Base-by-base conservation (phyloP, 345 rosid genomes). In the Acer yangbiense region DNA sequence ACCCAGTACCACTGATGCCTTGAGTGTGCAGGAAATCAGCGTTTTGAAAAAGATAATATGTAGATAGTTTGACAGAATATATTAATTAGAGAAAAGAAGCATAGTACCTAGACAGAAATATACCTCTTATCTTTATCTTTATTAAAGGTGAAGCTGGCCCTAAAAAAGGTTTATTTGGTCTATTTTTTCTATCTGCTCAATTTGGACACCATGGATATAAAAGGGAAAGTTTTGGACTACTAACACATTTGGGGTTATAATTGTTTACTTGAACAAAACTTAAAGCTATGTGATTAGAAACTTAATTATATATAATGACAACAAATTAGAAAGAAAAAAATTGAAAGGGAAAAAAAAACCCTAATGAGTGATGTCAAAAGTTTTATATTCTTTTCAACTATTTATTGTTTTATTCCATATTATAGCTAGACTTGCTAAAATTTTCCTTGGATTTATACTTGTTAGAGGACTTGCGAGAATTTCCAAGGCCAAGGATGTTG, bases 111-210 rank as follows among this genome's bases (percentile, higher is more conserved):
- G 63, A 58, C 20, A 58, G 20, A 58, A 6, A 58, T 58, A 35
- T 35, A 4, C 39, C 39, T 35, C 6, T 35, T 35, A 35, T 5
- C 23, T 20, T 18, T 18, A 58, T 64, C 65, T 65, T 57, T 25
- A 55, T 64, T 57, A 62, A 71, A 44, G 32, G 60, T 17, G 66
- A 65, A 69, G 65, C 63, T 63, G 66, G 66, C 57, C 67, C 50
- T n/a, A 80, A 78, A 83, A 69, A 61, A 66, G 68, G 76, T 13
- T 44, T 57, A 48, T 61, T 68, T 17, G 72, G 25, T 32, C 50
- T 11, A 21, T 65, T 60, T 62, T 62, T 18, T 44, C 71, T 25
- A 25, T 69, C 44, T 52, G 18, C 72, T 71, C 65, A 61, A 20
- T 52, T 80, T 66, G 32, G 54, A 60, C 12, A 68, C 4, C 65